Evolutionary conservation across 208 protist species (phyloP).

Genomic region (Lotmaria passim): DNA sequence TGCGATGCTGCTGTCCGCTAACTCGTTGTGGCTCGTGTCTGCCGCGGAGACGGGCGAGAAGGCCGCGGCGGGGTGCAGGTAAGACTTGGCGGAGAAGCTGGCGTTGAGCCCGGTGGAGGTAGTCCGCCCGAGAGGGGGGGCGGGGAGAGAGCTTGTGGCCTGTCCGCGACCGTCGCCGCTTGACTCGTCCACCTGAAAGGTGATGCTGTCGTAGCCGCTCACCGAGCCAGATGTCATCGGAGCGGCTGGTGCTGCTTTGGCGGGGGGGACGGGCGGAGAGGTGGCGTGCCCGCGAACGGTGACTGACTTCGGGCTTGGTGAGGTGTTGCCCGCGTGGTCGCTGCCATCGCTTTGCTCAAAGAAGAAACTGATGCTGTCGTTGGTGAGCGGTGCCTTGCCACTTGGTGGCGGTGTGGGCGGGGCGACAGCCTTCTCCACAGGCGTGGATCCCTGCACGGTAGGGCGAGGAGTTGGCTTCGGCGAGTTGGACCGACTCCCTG

Average conservation of each 20-base stretch:
- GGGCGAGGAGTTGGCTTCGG: not conserved
- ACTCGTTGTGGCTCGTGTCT: conserved; percentile 12
- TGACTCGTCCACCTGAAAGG: conserved; percentile 29
- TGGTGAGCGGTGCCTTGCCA: not conserved
- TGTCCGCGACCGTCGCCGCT: not conserved
- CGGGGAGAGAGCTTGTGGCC: not conserved
- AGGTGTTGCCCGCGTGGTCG: not conserved
- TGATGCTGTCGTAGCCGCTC: conserved; percentile 32
- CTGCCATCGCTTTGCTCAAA: conserved; percentile 29
- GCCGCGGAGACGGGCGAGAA: not conserved
- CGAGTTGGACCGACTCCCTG: conserved; percentile 15
- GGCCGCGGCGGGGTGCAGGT: not conserved
- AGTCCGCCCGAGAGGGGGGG: not conserved
- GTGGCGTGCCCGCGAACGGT: not conserved
- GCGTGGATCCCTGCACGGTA: not conserved
- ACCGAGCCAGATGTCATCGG: not conserved
- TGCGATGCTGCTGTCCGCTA: conserved; percentile 48
- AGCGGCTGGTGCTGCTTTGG: not conserved
- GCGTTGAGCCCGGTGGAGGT: conserved; percentile 1
- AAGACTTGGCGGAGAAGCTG: not conserved
- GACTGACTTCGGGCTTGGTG: not conserved
- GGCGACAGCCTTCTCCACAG: conserved; percentile 16
- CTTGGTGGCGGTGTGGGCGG: not conserved
- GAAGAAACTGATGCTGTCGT: conserved; percentile 41
- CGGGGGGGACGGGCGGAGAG: not conserved